phyloP scores from a whole-genome alignment of 148 eudicot genomes.

The Beta vulgaris region DNA sequence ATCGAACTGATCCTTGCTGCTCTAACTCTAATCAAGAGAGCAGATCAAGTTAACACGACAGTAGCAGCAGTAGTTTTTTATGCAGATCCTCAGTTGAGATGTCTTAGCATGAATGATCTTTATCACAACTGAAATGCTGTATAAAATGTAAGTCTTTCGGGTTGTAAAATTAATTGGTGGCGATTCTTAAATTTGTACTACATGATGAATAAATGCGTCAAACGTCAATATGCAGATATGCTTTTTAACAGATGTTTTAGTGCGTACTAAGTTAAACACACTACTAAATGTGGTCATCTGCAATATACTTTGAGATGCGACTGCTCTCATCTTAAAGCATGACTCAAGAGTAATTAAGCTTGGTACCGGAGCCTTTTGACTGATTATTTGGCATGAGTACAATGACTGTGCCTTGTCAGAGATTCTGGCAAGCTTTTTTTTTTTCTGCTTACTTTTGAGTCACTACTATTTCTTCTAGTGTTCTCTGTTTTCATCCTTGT shows the following conservation, averaged over 20 bases:
- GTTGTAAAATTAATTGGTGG: no score
- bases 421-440: no score
- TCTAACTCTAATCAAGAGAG: neutral
- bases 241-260: neutral
- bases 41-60: neutral
- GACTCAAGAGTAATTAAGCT: neutral
- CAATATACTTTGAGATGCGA: no score
- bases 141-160: no score
- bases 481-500: conserved; percentile 1
- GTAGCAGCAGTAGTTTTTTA: neutral
- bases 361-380: neutral
- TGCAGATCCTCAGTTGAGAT: neutral
- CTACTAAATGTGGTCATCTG: neutral
- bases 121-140: no score
- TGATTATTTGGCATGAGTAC: neutral
- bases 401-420: no score
- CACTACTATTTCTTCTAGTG: neutral
- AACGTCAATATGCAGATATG: neutral
- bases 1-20: neutral
- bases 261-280: neutral
- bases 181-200: no score
- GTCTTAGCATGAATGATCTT: no score
- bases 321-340: no score
- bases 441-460: no score
- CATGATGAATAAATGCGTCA: neutral